Base-by-base conservation (phyloP, 2,329 filamentous ascomycete species). In the Chaetomium sp. region DNA sequence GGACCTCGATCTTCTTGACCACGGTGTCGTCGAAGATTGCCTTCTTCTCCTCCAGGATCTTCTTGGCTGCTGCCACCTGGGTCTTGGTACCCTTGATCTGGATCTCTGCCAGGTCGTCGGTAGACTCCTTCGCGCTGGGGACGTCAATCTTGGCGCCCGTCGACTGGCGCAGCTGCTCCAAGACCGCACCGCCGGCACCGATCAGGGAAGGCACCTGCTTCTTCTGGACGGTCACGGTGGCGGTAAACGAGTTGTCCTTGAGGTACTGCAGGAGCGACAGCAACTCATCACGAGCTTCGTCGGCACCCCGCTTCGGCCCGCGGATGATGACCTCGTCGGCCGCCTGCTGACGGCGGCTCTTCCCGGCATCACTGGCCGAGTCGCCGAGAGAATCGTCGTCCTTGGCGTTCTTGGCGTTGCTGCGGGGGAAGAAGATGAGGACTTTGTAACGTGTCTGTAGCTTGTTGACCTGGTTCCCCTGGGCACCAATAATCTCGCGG, bases 171-270 rank as follows among this genome's bases (percentile, higher is more conserved):
- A 99, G 83, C 74, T 92, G 90, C 72, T 98, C 95, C 84, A 99
- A 92, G 71, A 92, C 93, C 71, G 90, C 88, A 68, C 95, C 95
- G 49, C 93, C 91, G 72, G 93, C 89, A 57, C 95, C 95, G 72
- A 99, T 98, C 69, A 99, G 81, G 21, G 91, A 94, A n/a, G 93
- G 93, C 64, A 99, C 83, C 77, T 98, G 93, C 78, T 88, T 93
- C 78, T 95, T 92, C 70, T 96, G 90, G 38, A 99, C 92, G 13
- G 90, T 88, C 16, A 99, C 87, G 13, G 87, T 90, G 19, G 89
- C 91, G 25, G 85, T 89, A 76, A 90, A 85, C 0, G 92, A 95
- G 75, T 93, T 93, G 75, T 98, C 94, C 76, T 92, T 88, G 54
- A 94, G 85, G 78, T 93, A 99, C 77, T 97, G 92, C 73, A 95